phyloP scores from a whole-genome alignment of 169 alveolate species.

The Cryptosporidium sp. region DNA sequence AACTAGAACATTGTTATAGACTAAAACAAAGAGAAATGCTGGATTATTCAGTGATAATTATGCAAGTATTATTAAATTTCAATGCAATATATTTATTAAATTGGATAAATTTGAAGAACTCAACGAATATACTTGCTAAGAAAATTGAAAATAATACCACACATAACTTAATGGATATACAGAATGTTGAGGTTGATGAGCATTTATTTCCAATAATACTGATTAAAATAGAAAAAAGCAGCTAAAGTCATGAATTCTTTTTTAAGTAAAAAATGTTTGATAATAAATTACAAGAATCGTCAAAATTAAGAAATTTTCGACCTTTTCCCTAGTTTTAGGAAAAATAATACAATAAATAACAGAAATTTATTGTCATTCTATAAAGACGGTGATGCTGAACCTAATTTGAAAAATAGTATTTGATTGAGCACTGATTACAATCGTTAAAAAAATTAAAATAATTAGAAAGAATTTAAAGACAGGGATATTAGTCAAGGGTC shows the following conservation, averaged over 20 bases:
- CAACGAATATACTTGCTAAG: constrained; percentile 84
- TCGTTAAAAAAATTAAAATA: not conserved
- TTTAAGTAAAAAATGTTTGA: not conserved
- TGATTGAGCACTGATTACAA: not conserved
- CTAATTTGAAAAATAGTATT: not conserved
- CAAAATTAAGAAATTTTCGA: not conserved
- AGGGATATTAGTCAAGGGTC: not conserved
- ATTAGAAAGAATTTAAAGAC: not conserved
- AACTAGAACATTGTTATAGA: not conserved
- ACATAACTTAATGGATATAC: constrained; percentile 80
- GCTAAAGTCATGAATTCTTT: not conserved
- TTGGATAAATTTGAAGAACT: constrained; percentile 83
- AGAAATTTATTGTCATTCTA: constrained; percentile 6
- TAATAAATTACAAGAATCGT: not conserved
- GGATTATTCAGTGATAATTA: constrained; percentile 1
- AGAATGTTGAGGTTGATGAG: constrained; percentile 81
- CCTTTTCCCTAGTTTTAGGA: not conserved
- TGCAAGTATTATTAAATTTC: not conserved
- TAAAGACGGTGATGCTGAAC: not conserved
- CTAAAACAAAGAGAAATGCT: not conserved
- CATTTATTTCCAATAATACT: not conserved
- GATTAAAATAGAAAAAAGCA: not conserved
- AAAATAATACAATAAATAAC: not conserved
- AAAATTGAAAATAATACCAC: constrained; percentile 84
- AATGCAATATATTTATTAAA: constrained; percentile 80